Evolutionary conservation across 805 yeast species (phyloP), one percentile per base, ranked within the genome.

Genomic region (Lipomyces orientalis): DNA sequence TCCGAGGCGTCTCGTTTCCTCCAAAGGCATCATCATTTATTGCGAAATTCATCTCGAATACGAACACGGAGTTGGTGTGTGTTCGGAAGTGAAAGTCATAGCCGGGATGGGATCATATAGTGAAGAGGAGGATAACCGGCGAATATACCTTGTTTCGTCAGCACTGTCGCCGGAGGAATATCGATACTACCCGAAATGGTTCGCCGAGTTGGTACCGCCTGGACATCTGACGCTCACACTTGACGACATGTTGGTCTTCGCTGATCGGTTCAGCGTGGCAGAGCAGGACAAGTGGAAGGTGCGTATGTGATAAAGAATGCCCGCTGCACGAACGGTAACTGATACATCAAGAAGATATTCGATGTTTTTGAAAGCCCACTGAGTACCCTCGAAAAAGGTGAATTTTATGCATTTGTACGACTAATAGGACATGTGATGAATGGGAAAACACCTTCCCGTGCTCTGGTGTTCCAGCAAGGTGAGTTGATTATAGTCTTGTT

Each of bases 151-250:
- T n/a, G 71, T 64, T 33, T 65, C 68, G 34, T 60, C 72, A 8
- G 70, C 70, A 16, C 83, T 94, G 58, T 85, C 97, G 0, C 83
- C 84, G 22, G 90, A 89, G 65, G 99, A 94, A 78, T 85, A 87
- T 12, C 87, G 89, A 74, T 90, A 97, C 0, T 94, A 94, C 78
- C 85, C 94, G 73, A 82, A 97, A 71, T 94, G 99, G 99, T 94
- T 93, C 77, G 89, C 92, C 72, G 93, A 91, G 75, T 86, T 94
- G 39, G 84, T 69, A 16, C 57, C 85, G 93, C 62, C 89, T 90
- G 70, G 78, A 75, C 69, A 88, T 55, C 83, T 88, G 68, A 79
- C 90, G 39, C 87, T 94, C 7, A 83, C 88, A 3, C 80, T 94
- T 69, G 84, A 83, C 10, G 98, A 95, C 76, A 90, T 91, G n/a